Conservation (phyloP, 768 basidiomycete species). For the Lentinula aciculospora region DNA sequence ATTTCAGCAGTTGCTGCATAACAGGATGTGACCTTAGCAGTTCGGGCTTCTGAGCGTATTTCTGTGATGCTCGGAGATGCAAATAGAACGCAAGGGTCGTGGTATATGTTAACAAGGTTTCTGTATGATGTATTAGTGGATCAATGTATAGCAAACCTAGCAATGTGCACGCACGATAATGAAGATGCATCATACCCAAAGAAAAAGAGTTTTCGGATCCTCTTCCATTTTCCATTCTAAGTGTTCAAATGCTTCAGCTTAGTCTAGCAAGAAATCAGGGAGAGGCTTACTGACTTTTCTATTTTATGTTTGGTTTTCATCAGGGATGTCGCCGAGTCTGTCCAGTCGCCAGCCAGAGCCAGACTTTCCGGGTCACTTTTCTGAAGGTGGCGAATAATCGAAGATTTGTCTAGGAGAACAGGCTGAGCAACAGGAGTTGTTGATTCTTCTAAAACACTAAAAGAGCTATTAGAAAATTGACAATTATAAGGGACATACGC, state of each 20-base stretch:
- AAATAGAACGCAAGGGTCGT: conserved; percentile 91
- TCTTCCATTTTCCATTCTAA: conserved; percentile 43
- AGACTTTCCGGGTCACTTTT: conserved; percentile 74
- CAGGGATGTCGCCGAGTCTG: conserved; percentile 55
- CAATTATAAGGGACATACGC: conserved; percentile 13
- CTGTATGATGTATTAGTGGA: conserved; percentile 33
- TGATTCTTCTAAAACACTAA: conserved; percentile 34
- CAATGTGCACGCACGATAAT: conserved; percentile 70
- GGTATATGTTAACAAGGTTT: conserved; percentile 85
- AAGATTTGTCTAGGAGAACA: conserved; percentile 51
- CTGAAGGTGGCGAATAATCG: conserved; percentile 62
- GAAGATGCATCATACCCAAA: conserved; percentile 71
- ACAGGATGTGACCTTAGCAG: conserved; percentile 68
- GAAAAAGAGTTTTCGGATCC: conserved; percentile 41
- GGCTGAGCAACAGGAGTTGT: conserved; percentile 26
- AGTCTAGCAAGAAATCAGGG: neutral
- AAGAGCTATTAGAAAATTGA: neutral
- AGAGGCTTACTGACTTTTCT: conserved; percentile 36
- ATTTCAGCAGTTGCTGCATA: conserved; percentile 66
- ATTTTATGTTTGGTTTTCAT: conserved; percentile 48
- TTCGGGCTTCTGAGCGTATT: conserved; percentile 56
- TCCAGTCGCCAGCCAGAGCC: conserved; percentile 81
- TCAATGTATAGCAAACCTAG: neutral
- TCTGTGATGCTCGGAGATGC: conserved; percentile 68
- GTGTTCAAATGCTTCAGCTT: neutral